phyloP scores from a whole-genome alignment of 441 rosid species.

The Croton laevigatus region DNA sequence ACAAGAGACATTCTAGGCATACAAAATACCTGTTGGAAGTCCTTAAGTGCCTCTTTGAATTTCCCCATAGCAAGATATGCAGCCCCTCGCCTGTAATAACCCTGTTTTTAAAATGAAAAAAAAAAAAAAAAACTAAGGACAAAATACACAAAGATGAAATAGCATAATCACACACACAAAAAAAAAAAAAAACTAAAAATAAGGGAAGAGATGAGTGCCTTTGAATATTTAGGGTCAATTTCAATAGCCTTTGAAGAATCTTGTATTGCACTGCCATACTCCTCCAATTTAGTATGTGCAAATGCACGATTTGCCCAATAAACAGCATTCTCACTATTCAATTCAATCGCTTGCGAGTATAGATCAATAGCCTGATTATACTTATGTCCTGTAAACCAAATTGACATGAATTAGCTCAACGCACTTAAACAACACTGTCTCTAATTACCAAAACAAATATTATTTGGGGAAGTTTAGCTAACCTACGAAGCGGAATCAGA shows the following conservation, averaged over 20 bases:
- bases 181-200: neutral
- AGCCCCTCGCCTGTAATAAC: conserved; percentile 94
- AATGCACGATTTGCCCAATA: conserved; percentile 97
- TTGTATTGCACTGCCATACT: conserved; percentile 94
- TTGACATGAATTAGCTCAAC: conserved; percentile 6
- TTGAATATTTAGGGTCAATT: conserved; percentile 78
- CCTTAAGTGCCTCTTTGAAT: conserved; percentile 94
- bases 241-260: conserved; percentile 93
- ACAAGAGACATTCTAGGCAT: neutral
- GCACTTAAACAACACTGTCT: neutral
- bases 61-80: conserved; percentile 97
- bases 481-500: no score
- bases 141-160: conserved; percentile 11
- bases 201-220: conserved; percentile 39
- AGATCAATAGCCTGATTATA: conserved; percentile 75
- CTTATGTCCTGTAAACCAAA: conserved; percentile 62
- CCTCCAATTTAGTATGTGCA: conserved; percentile 91
- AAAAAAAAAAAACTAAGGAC: conserved; percentile 24
- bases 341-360: conserved; percentile 77
- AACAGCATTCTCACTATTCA: conserved; percentile 67
- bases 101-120: conserved; percentile 42
- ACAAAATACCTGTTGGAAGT: conserved; percentile 78
- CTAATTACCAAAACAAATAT: neutral
- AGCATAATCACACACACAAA: conserved; percentile 8
- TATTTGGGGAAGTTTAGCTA: no score